phyloP scores from a whole-genome alignment of 2,329 filamentous ascomycete species.

The Clonostachys byssicola region DNA sequence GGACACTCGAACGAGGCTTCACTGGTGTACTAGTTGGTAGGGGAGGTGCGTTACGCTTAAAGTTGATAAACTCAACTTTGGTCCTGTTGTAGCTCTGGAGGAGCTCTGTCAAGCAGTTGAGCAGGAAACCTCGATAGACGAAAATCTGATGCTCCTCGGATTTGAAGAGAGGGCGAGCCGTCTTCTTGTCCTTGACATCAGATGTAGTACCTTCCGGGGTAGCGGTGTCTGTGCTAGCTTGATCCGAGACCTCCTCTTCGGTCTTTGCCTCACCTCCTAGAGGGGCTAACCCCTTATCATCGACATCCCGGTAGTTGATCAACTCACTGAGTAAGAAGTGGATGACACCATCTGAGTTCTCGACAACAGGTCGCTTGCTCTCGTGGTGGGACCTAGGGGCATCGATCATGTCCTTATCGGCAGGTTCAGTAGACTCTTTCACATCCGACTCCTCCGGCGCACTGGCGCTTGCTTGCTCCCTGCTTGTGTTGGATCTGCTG shows the following conservation, averaged over 20 bases:
- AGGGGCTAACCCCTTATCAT: conserved; percentile 66
- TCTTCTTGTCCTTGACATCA: conserved; percentile 57
- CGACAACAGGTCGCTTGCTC: conserved; percentile 76
- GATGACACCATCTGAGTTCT: conserved; percentile 91
- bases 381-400: conserved; percentile 61
- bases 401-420: conserved; percentile 59
- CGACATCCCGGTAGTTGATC: conserved; percentile 86
- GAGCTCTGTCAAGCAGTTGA: conserved; percentile 88
- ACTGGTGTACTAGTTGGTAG: conserved; percentile 82
- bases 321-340: conserved; percentile 93
- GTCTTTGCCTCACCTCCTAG: conserved; percentile 35
- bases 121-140: conserved; percentile 90
- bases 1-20: conserved; percentile 85
- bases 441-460: conserved; percentile 33
- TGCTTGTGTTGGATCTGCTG: not conserved
- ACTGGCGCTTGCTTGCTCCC: conserved; percentile 1
- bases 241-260: conserved; percentile 19
- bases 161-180: conserved; percentile 75
- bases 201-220: conserved; percentile 17
- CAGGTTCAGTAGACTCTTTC: conserved; percentile 55
- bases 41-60: conserved; percentile 87
- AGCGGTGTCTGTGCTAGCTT: conserved; percentile 15
- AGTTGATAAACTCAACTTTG: conserved; percentile 99
- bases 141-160: conserved; percentile 92
- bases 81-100: conserved; percentile 88